Base-by-base conservation (phyloP, 2,329 filamentous ascomycete species). In the Septoria linicola region DNA sequence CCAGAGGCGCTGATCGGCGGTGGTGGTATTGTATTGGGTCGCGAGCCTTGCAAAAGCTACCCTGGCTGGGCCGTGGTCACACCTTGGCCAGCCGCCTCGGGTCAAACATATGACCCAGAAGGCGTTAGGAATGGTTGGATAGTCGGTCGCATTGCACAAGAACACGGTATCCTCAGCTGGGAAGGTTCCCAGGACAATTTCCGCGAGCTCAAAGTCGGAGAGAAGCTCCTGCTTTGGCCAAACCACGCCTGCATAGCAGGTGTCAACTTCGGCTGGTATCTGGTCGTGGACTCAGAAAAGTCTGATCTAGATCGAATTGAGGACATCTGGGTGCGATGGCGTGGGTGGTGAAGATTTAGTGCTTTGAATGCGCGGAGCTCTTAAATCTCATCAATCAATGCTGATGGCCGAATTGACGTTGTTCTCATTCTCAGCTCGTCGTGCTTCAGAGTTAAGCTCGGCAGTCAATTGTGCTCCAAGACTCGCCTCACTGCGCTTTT, bases 211-310 rank as follows among this genome's bases (percentile, higher is more conserved):
- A 57, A 68, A 2, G 73, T 88, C 25, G 87, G 88, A 0, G 80
- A 89, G 63, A 81, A 82, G 62, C 70, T 91, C 20, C 75, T 82
- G 51, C 72, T 92, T 6, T 91, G 85, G 82, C 87, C 88, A 0
- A 92, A 92, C 61, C 88, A 93, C 71, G 82, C 87, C 30, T 93
- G 88, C 66, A 85, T 92, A 59, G 80, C 87, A 1, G 84, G 85
- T 0, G 83, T 83, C 0, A 80, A 81, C 21, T 88, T 84, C 70
- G 82, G 79, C 1, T 88, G 82, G 77, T 93, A 89, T 70, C 72
- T 89, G 16, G 73, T 92, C 27, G 81, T 91, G 1, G 87, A 92
- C 68, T 82, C 80, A 21, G 70, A 73, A 45, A 77, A 75, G 0
- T 72, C 74, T 17, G 77, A 81, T 59, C 76, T 84, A 53, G 77